Conservation (phyloP, 2,329 filamentous ascomycete species). For the Bipolaris gigantea region DNA sequence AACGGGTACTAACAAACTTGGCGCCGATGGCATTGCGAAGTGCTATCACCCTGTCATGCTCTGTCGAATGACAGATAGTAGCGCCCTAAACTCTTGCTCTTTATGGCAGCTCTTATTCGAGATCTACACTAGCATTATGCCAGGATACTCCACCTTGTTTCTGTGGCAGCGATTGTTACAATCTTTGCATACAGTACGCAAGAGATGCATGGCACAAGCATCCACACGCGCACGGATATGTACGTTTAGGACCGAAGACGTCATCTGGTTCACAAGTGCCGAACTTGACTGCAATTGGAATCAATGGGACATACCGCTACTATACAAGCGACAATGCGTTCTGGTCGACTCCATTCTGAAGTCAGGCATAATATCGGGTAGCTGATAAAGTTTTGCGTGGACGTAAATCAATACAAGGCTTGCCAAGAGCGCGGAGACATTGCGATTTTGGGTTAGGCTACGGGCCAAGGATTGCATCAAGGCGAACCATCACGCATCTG, state of each 20-base stretch:
- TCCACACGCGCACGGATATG: conserved; percentile 11
- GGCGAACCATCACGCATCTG: background rate
- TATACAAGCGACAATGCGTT: background rate
- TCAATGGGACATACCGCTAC: background rate
- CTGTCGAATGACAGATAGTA: background rate
- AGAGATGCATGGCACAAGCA: conserved; percentile 1
- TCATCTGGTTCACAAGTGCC: too few species aligned
- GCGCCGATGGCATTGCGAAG: conserved; percentile 22
- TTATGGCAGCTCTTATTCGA: background rate
- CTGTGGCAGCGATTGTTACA: conserved; percentile 27
- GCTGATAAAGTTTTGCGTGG: background rate
- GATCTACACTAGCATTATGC: background rate
- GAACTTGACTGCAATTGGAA: background rate
- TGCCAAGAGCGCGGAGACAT: background rate
- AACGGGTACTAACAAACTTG: conserved; percentile 22
- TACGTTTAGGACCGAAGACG: background rate
- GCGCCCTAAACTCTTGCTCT: background rate
- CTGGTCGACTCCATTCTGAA: background rate
- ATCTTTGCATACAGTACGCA: conserved; percentile 26
- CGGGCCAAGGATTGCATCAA: conserved; percentile 2
- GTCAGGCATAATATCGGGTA: background rate
- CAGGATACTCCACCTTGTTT: conserved; percentile 13
- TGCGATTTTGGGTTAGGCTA: background rate
- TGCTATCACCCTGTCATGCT: conserved; percentile 28
- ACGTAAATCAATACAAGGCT: background rate